Evolutionary conservation across 164 flowering plant genomes (phyloP).

Genomic region (Macadamia integrifolia): DNA sequence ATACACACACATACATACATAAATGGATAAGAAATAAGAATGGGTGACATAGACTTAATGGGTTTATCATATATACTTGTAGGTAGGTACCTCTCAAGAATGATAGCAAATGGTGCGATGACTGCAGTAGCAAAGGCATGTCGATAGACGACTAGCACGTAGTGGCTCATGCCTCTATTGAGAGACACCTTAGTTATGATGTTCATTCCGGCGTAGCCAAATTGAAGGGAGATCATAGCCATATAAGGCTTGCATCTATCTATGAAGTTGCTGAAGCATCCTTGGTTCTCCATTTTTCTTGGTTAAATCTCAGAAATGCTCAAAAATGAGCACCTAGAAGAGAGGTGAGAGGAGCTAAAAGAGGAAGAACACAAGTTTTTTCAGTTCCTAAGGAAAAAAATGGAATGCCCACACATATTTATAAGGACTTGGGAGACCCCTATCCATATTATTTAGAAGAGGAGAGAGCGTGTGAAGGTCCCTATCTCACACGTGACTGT

Average conservation of each 20-base stretch:
- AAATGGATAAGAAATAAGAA: neutral
- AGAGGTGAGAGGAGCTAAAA: too few relatives aligned
- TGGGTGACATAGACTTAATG: neutral
- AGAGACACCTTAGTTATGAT: conserved; percentile 75
- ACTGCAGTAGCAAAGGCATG: conserved; percentile 64
- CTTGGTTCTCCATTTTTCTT: conserved; percentile 28
- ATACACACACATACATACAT: too few relatives aligned
- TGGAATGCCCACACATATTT: neutral
- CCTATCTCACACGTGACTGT: neutral
- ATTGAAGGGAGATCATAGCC: conserved; percentile 65
- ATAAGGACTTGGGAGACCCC: neutral
- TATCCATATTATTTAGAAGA: neutral
- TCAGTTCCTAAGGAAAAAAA: neutral
- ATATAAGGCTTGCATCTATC: conserved; percentile 54
- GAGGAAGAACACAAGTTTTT: conserved; percentile 3
- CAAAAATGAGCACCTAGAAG: neutral
- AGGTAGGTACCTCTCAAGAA: conserved; percentile 43
- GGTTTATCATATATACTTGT: neutral
- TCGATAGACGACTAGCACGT: conserved; percentile 72
- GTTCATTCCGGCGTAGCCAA: conserved; percentile 93
- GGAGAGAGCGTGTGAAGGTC: too few relatives aligned
- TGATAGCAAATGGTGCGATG: conserved; percentile 68
- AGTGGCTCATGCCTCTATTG: conserved; percentile 80
- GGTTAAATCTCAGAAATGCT: too few relatives aligned
- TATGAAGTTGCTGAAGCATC: conserved; percentile 23